Evolutionary conservation across 805 yeast genomes (phyloP).

Genomic region (Isabelozyma gotoi): DNA sequence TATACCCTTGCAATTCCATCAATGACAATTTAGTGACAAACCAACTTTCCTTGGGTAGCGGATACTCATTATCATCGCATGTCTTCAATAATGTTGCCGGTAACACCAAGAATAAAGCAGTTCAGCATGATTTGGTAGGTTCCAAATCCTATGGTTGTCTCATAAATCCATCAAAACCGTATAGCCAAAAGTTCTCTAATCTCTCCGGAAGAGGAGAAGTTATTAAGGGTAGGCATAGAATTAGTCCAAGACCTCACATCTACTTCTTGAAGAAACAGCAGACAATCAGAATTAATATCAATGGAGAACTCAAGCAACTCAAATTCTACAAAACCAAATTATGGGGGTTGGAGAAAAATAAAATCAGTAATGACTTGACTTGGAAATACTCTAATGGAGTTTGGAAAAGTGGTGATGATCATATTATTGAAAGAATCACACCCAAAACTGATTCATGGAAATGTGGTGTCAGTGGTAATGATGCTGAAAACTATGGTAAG

Average conservation of each 20-base stretch:
- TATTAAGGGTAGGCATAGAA: constrained; percentile 62
- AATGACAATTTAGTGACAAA: constrained; percentile 15
- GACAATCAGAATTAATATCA: constrained; percentile 63
- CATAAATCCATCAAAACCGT: constrained; percentile 22
- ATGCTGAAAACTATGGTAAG: constrained; percentile 26
- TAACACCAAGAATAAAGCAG: constrained; percentile 33
- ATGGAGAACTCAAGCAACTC: constrained; percentile 55
- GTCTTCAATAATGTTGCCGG: constrained; percentile 30
- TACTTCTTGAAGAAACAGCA: constrained; percentile 44
- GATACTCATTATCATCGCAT: constrained; percentile 35
- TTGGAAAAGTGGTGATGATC: constrained; percentile 82
- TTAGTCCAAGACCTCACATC: constrained; percentile 45
- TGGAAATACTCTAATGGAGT: constrained; percentile 59
- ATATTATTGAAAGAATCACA: constrained; percentile 62
- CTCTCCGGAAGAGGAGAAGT: constrained; percentile 39
- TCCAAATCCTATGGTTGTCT: constrained; percentile 36
- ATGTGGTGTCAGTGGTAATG: constrained; percentile 26
- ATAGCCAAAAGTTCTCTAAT: constrained; percentile 24
- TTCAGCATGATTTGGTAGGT: constrained; percentile 29
- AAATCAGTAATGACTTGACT: constrained; percentile 59
- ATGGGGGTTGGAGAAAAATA: constrained; percentile 86
- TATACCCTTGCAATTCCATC: constrained; percentile 18
- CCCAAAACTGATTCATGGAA: constrained; percentile 2
- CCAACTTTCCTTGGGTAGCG: constrained; percentile 12
- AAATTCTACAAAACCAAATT: constrained; percentile 72